Evolutionary conservation across 23 red algal genomes (phyloP).

Genomic region (Gracilaria vermiculophylla): DNA sequence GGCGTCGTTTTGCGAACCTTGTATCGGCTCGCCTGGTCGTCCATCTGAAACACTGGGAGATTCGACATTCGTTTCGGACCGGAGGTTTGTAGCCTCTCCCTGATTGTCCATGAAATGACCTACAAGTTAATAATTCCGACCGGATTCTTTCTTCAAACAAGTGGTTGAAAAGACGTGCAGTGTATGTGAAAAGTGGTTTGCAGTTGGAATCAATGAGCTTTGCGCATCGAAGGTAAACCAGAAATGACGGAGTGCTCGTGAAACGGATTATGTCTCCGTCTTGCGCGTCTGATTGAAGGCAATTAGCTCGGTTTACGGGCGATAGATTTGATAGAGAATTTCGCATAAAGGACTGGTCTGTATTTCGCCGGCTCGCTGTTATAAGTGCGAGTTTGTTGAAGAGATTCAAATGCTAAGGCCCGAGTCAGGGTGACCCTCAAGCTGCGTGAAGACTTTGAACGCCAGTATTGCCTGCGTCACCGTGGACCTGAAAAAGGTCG

Average conservation of each 20-base stretch:
- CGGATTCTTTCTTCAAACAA: neutral
- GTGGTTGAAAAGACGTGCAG: neutral
- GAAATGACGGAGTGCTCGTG: neutral
- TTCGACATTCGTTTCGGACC: neutral
- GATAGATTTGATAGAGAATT: neutral
- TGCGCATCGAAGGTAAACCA: neutral
- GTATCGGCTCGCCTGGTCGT: neutral
- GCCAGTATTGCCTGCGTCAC: neutral
- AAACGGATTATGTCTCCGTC: neutral
- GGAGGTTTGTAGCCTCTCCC: neutral
- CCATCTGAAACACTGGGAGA: neutral
- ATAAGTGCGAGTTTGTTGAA: neutral
- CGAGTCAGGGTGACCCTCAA: neutral
- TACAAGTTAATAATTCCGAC: neutral
- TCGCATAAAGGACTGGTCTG: neutral
- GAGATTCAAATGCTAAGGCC: neutral
- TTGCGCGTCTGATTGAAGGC: neutral
- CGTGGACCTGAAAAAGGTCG: constrained; percentile 25
- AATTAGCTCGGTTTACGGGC: neutral
- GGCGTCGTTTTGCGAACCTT: neutral
- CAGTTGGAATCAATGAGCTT: neutral
- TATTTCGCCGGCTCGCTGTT: neutral
- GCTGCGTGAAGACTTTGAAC: neutral
- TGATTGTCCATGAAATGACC: neutral
- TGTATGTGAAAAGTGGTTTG: neutral